Evolutionary conservation across 2,329 filamentous ascomycete genomes (phyloP).

Genomic region (Xylaria sp.): DNA sequence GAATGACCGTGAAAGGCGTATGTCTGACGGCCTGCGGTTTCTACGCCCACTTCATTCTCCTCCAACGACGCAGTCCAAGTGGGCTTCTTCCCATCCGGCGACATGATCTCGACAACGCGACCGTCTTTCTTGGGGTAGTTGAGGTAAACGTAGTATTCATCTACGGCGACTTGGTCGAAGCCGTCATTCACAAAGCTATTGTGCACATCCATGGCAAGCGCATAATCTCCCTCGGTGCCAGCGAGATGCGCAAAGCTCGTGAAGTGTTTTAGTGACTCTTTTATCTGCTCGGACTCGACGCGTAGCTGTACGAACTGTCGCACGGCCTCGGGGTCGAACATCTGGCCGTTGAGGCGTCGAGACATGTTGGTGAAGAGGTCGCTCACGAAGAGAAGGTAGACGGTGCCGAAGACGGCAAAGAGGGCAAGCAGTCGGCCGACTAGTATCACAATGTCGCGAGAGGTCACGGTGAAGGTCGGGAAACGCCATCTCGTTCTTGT

Average conservation of each 20-base stretch:
- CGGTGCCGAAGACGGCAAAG: constrained; percentile 77
- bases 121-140: constrained; percentile 88
- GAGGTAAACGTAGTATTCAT: constrained; percentile 88
- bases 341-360: constrained; percentile 71
- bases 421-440: constrained; percentile 80
- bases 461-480: constrained; percentile 57
- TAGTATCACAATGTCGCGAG: constrained; percentile 66
- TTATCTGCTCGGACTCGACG: constrained; percentile 76
- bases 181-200: constrained; percentile 77
- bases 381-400: constrained; percentile 88
- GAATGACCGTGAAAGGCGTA: constrained; percentile 89
- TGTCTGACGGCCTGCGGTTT: constrained; percentile 74
- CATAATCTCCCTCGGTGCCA: constrained; percentile 92
- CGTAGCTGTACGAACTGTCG: constrained; percentile 78
- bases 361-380: constrained; percentile 79
- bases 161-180: constrained; percentile 79
- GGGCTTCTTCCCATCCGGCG: constrained; percentile 68
- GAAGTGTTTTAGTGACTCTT: constrained; percentile 79
- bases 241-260: constrained; percentile 90
- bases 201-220: constrained; percentile 85
- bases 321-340: constrained; percentile 87
- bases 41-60: constrained; percentile 77
- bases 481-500: constrained; percentile 46
- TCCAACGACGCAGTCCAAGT: constrained; percentile 86
- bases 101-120: constrained; percentile 82